phyloP scores from a whole-genome alignment of 2,329 filamentous ascomycete genomes.

The Fusarium coffeatum region DNA sequence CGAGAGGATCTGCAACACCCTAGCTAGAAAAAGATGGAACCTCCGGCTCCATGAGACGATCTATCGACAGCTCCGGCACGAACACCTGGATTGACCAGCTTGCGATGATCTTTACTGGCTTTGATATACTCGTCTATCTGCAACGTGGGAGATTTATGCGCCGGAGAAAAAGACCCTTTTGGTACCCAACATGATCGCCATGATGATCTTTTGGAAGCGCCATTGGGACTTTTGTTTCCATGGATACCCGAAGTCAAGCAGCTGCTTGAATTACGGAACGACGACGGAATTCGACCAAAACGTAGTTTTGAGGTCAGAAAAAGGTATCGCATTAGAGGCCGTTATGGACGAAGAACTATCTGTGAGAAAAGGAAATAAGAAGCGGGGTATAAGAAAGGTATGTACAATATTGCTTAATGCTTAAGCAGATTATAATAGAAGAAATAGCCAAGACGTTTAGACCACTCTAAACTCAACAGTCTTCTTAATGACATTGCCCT shows the following conservation, averaged over 20 bases:
- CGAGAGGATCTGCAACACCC: background rate
- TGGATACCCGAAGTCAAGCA: background rate
- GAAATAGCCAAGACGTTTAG: background rate
- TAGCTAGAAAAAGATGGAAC: background rate
- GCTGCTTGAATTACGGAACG: background rate
- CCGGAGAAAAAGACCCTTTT: background rate
- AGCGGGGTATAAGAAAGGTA: background rate
- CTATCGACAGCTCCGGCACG: background rate
- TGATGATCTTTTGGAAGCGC: background rate
- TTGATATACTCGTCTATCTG: background rate
- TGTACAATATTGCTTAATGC: background rate
- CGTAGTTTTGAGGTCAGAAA: background rate
- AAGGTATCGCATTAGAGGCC: background rate
- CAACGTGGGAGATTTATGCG: background rate
- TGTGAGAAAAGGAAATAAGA: background rate
- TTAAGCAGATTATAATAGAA: background rate
- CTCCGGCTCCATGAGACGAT: background rate
- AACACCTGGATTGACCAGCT: background rate
- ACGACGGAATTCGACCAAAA: background rate
- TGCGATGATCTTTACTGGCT: background rate
- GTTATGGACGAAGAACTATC: background rate
- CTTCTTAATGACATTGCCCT: slow-evolving; percentile 38
- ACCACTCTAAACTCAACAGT: slow-evolving; percentile 37
- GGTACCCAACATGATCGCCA: background rate
- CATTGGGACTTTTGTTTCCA: background rate